These are phyloP conservation scores for Hanseniaspora clermontiae DNA, from an alignment of 805 yeast genomes.

Conservation along the genomic window DNA sequence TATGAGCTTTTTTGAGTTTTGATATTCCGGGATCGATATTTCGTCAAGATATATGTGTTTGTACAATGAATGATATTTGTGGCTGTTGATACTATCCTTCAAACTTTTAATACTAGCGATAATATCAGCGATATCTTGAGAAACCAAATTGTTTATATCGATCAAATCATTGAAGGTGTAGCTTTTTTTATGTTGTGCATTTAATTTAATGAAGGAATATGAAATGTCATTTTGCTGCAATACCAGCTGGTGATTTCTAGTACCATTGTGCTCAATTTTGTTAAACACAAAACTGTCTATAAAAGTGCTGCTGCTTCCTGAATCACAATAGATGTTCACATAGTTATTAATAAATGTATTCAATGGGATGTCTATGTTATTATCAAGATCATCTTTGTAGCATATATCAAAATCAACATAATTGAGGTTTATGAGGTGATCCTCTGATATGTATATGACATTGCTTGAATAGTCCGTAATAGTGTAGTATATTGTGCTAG, in stretches of 20 bases:
- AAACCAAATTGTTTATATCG: neutral
- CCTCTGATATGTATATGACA: slow-evolving; percentile 6
- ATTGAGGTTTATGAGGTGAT: neutral
- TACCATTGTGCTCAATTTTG: neutral
- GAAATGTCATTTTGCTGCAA: neutral
- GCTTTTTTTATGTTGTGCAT: neutral
- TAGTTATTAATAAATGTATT: neutral
- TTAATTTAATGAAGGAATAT: neutral
- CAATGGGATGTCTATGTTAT: neutral
- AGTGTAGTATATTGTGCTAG: neutral
- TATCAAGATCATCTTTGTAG: neutral
- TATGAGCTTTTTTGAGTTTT: neutral
- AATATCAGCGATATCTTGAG: neutral
- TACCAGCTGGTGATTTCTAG: neutral
- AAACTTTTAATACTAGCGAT: neutral
- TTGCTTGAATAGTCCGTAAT: neutral
- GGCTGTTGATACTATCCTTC: neutral
- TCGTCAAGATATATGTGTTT: neutral
- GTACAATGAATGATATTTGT: neutral
- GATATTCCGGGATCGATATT: neutral
- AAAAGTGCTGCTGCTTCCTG: neutral
- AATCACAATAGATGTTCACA: neutral
- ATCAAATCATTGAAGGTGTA: neutral
- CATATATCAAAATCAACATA: neutral
- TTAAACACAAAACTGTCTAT: neutral